phyloP scores from a whole-genome alignment of 73 alveolate species.

The Paramecium bursaria region DNA sequence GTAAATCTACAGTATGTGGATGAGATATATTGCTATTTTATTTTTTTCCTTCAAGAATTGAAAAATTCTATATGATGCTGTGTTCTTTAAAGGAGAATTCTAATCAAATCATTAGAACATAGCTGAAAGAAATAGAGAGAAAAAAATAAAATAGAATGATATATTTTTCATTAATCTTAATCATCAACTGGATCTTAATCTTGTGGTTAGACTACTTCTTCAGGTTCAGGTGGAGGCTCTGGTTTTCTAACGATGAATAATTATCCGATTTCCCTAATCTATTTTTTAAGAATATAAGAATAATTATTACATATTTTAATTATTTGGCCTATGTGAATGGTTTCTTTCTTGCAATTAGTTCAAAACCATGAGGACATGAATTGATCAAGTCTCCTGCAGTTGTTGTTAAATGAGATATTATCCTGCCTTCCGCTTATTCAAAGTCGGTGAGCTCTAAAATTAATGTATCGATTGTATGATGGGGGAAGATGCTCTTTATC shows the following conservation, averaged over 20 bases:
- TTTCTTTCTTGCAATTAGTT: conserved; percentile 13
- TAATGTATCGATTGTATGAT: conserved; percentile 10
- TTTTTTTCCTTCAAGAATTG: too few species aligned
- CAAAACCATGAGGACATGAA: conserved; percentile 48
- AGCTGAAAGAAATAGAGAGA: too few species aligned
- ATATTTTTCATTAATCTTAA: too few species aligned
- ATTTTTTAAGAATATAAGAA: neutral
- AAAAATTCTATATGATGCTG: too few species aligned
- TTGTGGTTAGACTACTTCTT: neutral
- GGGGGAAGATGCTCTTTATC: neutral
- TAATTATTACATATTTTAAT: neutral
- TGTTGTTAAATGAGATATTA: neutral
- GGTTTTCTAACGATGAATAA: conserved; percentile 9
- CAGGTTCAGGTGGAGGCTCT: conserved; percentile 31
- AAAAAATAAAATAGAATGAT: too few species aligned
- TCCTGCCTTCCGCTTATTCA: neutral
- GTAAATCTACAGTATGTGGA: too few species aligned
- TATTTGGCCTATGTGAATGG: conserved; percentile 6
- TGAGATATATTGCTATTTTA: too few species aligned
- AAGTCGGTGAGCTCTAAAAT: conserved; percentile 1
- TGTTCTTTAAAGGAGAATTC: too few species aligned
- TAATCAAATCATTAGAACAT: too few species aligned
- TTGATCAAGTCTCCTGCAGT: neutral
- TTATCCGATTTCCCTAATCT: conserved; percentile 15
- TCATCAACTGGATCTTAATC: conserved; percentile 26